Evolutionary conservation across 2,329 filamentous ascomycete genomes (phyloP).

Genomic region (Paraphaeosphaeria minitans): DNA sequence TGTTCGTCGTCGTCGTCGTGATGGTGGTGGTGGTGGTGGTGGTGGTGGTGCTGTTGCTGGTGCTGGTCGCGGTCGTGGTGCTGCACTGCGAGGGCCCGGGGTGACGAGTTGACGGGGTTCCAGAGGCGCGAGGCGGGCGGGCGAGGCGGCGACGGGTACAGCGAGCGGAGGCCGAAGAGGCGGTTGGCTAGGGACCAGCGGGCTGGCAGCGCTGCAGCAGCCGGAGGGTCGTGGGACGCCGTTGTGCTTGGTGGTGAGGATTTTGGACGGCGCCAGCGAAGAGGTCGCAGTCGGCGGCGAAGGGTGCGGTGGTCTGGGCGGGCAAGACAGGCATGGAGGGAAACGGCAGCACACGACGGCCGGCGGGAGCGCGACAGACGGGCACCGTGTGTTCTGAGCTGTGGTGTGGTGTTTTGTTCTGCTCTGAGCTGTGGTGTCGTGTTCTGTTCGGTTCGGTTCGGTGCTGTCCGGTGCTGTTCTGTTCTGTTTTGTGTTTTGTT

Average conservation of each 20-base stretch:
- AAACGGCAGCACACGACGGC: neutral
- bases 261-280: neutral
- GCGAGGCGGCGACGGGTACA: slow-evolving; percentile 35
- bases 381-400: neutral
- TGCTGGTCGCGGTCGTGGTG: too few relatives aligned
- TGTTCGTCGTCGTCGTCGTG: neutral
- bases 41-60: slow-evolving; percentile 40
- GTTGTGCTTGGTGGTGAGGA: slow-evolving; percentile 23
- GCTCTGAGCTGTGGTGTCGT: too few relatives aligned
- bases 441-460: too few relatives aligned
- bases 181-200: slow-evolving; percentile 51
- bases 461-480: too few relatives aligned
- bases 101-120: slow-evolving; percentile 67
- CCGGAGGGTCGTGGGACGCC: slow-evolving; percentile 32
- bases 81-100: slow-evolving; percentile 50
- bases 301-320: slow-evolving; percentile 15
- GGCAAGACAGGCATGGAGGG: slow-evolving; percentile 7
- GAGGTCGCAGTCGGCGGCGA: slow-evolving; percentile 2
- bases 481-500: neutral
- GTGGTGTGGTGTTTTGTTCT: too few relatives aligned
- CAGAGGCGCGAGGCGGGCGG: slow-evolving; percentile 60
- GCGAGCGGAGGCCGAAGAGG: slow-evolving; percentile 44
- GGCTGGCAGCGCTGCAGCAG: slow-evolving; percentile 37
- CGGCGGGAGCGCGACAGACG: neutral
- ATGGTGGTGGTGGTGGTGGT: slow-evolving; percentile 52